phyloP scores from a whole-genome alignment of 1,284 basidiomycete genomes.

The Malassezia brasiliensis region DNA sequence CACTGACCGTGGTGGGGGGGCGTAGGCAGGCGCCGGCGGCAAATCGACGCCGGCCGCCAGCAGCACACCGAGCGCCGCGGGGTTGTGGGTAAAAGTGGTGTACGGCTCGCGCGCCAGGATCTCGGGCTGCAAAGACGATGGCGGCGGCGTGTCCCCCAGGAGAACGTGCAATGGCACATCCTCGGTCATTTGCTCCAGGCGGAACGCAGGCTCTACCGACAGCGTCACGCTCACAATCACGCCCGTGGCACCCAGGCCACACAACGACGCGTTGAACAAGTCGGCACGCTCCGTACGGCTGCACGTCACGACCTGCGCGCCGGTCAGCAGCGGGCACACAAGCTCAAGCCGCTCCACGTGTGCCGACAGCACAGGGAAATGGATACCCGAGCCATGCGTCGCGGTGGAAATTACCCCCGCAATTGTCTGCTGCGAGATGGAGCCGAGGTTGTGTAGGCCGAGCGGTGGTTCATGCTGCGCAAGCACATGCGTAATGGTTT shows the following conservation, averaged over 20 bases:
- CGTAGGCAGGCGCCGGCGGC: conserved; percentile 21
- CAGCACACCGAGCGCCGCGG: conserved; percentile 24
- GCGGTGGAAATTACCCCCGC: conserved; percentile 90
- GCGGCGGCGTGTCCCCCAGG: conserved; percentile 50
- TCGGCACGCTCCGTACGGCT: conserved; percentile 60
- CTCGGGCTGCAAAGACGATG: conserved; percentile 2
- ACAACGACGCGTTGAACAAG: conserved; percentile 82
- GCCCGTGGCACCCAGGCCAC: conserved; percentile 86
- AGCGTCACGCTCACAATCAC: conserved; percentile 72
- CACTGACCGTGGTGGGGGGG: conserved; percentile 16
- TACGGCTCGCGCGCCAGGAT: conserved; percentile 6
- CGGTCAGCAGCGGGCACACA: conserved; percentile 50
- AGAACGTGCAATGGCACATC: conserved; percentile 58
- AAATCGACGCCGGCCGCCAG: conserved; percentile 29
- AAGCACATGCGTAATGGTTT: conserved; percentile 51
- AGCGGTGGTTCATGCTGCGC: conserved; percentile 57
- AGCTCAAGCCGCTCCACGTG: conserved; percentile 67
- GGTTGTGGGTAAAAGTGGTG: conserved; percentile 4
- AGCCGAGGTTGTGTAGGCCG: conserved; percentile 85
- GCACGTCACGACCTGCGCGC: conserved; percentile 62
- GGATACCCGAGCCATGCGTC: conserved; percentile 80
- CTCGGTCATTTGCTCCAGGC: conserved; percentile 67
- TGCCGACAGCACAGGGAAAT: conserved; percentile 71
- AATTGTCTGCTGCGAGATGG: conserved; percentile 91
- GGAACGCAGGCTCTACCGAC: conserved; percentile 71